Conservation (phyloP, 495 filamentous ascomycete genomes). For the Penicillium malachiteum region DNA sequence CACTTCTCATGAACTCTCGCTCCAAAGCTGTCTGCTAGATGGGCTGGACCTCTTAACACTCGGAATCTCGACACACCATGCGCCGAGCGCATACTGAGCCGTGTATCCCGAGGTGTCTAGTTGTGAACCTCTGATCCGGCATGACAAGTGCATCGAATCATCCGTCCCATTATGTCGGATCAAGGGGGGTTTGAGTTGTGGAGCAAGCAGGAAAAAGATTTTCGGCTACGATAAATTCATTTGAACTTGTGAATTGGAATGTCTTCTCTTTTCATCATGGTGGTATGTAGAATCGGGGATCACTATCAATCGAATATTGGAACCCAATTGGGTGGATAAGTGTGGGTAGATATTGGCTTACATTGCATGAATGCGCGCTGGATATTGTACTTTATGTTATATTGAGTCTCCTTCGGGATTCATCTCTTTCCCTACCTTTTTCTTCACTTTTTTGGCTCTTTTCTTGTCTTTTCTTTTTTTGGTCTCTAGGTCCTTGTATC, state of each 20-base stretch:
- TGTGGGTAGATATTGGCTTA: constrained; percentile 35
- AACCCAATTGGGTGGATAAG: constrained; percentile 17
- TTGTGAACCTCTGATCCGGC: constrained; percentile 9
- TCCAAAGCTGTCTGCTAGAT: constrained; percentile 39
- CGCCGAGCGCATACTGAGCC: neutral
- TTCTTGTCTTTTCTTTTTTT: constrained; percentile 12
- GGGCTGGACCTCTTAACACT: constrained; percentile 13
- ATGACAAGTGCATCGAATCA: constrained; percentile 8
- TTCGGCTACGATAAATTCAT: constrained; percentile 24
- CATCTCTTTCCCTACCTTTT: constrained; percentile 1
- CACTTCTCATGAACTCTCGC: constrained; percentile 94
- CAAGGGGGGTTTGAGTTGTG: constrained; percentile 7
- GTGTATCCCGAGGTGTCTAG: constrained; percentile 6
- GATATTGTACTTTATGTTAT: constrained; percentile 36
- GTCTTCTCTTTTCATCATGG: constrained; percentile 16
- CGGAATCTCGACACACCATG: constrained; percentile 5
- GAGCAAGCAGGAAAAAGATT: constrained; percentile 17
- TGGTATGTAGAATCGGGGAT: constrained; percentile 26
- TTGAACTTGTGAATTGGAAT: constrained; percentile 17
- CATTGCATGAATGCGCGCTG: constrained; percentile 34
- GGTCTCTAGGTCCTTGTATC: constrained; percentile 17
- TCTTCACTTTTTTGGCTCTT: constrained; percentile 2
- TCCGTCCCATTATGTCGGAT: constrained; percentile 5
- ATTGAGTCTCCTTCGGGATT: constrained; percentile 22
- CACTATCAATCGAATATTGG: constrained; percentile 7